Percentiles rank a stretch among this genome's conserved stretches.
phyloP scores from a whole-genome alignment of 2,329 filamentous ascomycete species.

The Sclerotinia glacialis region DNA sequence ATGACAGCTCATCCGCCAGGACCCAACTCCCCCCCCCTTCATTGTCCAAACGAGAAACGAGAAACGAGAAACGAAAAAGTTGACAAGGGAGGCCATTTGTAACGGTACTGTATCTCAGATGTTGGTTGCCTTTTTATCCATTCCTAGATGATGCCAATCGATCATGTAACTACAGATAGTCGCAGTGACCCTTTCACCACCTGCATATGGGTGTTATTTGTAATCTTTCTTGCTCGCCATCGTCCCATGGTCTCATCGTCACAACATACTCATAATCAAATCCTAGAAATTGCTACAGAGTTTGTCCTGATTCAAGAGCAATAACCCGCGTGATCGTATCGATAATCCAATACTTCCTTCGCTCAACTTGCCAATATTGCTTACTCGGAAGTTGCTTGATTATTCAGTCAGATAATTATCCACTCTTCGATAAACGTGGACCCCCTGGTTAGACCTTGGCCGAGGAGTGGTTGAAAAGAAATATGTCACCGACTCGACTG shows the following conservation, averaged over 20 bases:
- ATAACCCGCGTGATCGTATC: background rate
- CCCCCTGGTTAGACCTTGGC: slow-evolving; percentile 5
- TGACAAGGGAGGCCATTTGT: slow-evolving; percentile 5
- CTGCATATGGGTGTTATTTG: slow-evolving; percentile 11
- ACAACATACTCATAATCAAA: slow-evolving; percentile 5
- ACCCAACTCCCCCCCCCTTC: slow-evolving; percentile 6
- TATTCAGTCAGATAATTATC: slow-evolving; percentile 4
- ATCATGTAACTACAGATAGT: slow-evolving; percentile 6
- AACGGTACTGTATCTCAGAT: background rate
- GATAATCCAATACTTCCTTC: background rate
- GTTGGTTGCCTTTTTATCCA: background rate
- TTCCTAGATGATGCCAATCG: slow-evolving; percentile 4
- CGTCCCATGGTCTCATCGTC: slow-evolving; percentile 3
- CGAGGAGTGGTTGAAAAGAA: background rate
- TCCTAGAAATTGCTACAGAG: background rate
- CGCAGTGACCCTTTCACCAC: background rate
- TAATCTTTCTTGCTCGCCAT: background rate
- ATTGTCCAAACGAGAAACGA: slow-evolving; percentile 4
- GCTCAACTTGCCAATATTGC: slow-evolving; percentile 6
- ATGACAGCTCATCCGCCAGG: slow-evolving; percentile 19
- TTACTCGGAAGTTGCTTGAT: background rate
- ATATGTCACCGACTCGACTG: background rate
- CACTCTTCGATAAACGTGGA: slow-evolving; percentile 19
- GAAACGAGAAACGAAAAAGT: background rate
- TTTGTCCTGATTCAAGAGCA: too few relatives aligned